Percentiles rank a stretch among this genome's conserved stretches.
Conservation (phyloP, 2,329 filamentous ascomycete genomes). For the Plenodomus tracheiphilus region DNA sequence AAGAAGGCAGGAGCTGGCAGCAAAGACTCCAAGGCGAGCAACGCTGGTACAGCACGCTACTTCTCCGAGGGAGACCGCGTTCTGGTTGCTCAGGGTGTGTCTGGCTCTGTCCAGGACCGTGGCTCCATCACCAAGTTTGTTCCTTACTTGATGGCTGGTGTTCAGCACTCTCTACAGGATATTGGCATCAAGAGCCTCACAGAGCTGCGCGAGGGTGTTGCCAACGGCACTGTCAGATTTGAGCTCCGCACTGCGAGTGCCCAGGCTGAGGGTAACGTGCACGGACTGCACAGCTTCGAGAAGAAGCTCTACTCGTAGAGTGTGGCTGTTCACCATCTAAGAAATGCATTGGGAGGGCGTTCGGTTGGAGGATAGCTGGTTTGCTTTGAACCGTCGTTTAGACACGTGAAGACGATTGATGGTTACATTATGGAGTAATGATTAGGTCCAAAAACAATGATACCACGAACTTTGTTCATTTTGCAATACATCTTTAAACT, state of each 20-base stretch:
- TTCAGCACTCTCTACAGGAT: conserved; percentile 98
- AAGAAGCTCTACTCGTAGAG: conserved; percentile 95
- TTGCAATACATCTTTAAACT: too few relatives aligned
- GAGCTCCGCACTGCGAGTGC: conserved; percentile 93
- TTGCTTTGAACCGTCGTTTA: conserved; percentile 16
- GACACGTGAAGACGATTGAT: conserved; percentile 30
- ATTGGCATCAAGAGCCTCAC: conserved; percentile 81
- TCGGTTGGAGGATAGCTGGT: conserved; percentile 12
- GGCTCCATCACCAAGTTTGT: conserved; percentile 93
- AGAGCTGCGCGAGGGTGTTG: conserved; percentile 75
- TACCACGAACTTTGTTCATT: conserved; percentile 32
- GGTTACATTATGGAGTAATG: conserved; percentile 24
- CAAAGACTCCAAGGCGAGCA: conserved; percentile 71
- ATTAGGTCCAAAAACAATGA: conserved; percentile 42
- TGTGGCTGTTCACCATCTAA: conserved; percentile 2
- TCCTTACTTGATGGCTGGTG: conserved; percentile 89
- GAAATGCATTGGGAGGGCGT: conserved; percentile 38
- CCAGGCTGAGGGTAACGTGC: conserved; percentile 94
- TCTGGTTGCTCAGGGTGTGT: conserved; percentile 94
- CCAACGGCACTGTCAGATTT: conserved; percentile 78
- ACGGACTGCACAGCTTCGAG: conserved; percentile 95
- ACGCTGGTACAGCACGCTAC: conserved; percentile 95
- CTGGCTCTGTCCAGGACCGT: conserved; percentile 79
- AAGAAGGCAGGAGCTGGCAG: conserved; percentile 83
- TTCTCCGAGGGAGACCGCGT: conserved; percentile 97